Evolutionary conservation across 257 asterid genomes (phyloP).

Genomic region (Capsicum pubescens): DNA sequence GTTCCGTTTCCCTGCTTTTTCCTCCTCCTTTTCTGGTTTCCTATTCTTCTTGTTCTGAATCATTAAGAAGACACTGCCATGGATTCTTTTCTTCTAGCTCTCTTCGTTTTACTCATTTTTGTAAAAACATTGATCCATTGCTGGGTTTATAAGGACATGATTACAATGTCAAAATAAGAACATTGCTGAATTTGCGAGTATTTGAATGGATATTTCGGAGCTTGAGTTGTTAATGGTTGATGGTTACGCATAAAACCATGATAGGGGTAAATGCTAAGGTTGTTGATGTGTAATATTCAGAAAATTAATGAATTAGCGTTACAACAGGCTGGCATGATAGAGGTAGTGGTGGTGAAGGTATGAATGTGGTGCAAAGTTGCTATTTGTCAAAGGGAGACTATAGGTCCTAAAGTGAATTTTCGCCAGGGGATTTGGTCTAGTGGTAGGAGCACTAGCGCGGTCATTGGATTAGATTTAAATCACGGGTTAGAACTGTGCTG

Average conservation of each 20-base stretch:
- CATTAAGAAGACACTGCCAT: background rate
- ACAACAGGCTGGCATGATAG: background rate
- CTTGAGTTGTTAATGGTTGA: background rate
- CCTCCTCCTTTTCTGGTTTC: background rate
- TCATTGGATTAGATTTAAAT: background rate
- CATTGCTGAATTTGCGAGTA: background rate
- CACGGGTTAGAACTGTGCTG: background rate
- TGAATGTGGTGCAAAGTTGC: slow-evolving; percentile 12
- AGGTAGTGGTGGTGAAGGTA: background rate
- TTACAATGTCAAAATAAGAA: background rate
- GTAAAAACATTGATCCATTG: too few species aligned
- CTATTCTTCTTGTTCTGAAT: background rate
- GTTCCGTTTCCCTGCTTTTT: background rate
- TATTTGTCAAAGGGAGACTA: background rate
- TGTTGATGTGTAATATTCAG: background rate
- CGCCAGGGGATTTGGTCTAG: background rate
- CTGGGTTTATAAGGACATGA: background rate
- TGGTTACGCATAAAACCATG: background rate
- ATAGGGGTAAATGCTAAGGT: background rate
- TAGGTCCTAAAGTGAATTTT: background rate
- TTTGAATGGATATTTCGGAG: background rate
- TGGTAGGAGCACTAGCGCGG: background rate
- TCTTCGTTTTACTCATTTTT: background rate
- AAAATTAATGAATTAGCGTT: background rate
- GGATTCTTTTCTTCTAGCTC: background rate